Evolutionary conservation across 2,329 filamentous ascomycete species (phyloP), one percentile per base, ranked within the genome.

Genomic region (Curvularia lunata): DNA sequence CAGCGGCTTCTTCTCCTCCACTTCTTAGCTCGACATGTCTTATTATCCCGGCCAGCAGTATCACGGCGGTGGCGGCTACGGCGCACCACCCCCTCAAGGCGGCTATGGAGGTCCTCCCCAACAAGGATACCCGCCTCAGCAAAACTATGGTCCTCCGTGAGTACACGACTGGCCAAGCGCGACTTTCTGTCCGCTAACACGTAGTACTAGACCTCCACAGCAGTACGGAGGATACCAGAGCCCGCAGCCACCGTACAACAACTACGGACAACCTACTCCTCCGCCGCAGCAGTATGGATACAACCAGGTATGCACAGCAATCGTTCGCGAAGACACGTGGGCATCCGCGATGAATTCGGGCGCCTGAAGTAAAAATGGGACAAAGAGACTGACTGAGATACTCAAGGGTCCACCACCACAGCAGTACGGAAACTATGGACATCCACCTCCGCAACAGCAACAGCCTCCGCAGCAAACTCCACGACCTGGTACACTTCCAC

Each of bases 221-320:
- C 75, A 77, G 59, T 78, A 79, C 57, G 74, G 73, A 32, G 74
- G 73, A 32, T 75, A 75, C 50, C 67, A 48, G 38, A 62, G 56
- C 53, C 73, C 77, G 41, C 77, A 77, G 40, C 78, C 77, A 13
- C 77, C 77, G 58, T 78, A 77, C 55, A 73, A 75, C 51, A 68
- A 68, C 58, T 77, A 77, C 52, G 73, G 75, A 27, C 72, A 75
- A 40, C 66, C 69, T 28, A 74, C 76, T 38, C 74, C 77, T 32
- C 79, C 79, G 49, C 78, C 79, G 45, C 79, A 77, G 48, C 78
- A 79, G 52, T 77, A 78, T 51, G 78, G 78, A 53, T 80, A 79
- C 62, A 73, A 78, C 21, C 74, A 79, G 67, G 77, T 79, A 50
- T 18, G 42, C 18, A 28, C 7, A 42, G 52, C 41, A 50, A 40